These are phyloP conservation scores for Byssochlamys sp. DNA, from an alignment of 2,329 filamentous ascomycete species.

Conservation along the genomic window DNA sequence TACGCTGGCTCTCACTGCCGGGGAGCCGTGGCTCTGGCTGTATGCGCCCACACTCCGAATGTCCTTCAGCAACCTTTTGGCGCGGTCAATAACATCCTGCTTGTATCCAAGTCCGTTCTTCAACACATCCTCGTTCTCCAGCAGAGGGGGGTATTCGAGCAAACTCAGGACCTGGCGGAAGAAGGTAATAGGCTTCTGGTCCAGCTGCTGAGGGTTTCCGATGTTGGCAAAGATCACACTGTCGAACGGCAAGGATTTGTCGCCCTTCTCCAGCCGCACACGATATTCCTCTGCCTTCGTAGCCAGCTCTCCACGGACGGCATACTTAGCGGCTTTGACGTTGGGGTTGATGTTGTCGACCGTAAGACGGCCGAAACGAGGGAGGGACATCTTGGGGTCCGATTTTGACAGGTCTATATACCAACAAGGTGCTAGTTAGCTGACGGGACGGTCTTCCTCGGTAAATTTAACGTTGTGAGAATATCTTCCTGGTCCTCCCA, in stretches of 20 bases:
- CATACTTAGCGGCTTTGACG: conserved; percentile 81
- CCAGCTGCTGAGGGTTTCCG: conserved; percentile 95
- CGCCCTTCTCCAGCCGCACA: conserved; percentile 51
- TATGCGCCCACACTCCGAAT: conserved; percentile 92
- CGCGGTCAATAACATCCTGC: conserved; percentile 75
- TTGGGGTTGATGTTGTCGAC: conserved; percentile 87
- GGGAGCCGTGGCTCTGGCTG: conserved; percentile 83
- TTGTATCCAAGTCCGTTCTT: conserved; percentile 72
- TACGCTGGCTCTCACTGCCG: conserved; percentile 76
- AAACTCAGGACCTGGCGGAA: conserved; percentile 93
- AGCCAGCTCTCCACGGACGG: conserved; percentile 89
- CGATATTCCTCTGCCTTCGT: conserved; percentile 88
- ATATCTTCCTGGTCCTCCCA: background rate
- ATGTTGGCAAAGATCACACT: conserved; percentile 96
- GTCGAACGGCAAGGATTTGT: conserved; percentile 64
- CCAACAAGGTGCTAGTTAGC: background rate
- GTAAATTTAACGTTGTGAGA: background rate
- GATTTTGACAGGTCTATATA: background rate
- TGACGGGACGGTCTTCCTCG: background rate
- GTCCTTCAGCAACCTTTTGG: conserved; percentile 67
- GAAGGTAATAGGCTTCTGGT: conserved; percentile 98
- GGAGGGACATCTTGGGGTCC: background rate
- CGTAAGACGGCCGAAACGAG: conserved; percentile 44
- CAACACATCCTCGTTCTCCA: conserved; percentile 75
- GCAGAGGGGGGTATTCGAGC: conserved; percentile 75